A percentile compares a stretch with the other conserved stretches of the same genome.
These are phyloP conservation scores for Plasmopara muralis DNA, from an alignment of 352 stramenopile species.

Conservation along the genomic window DNA sequence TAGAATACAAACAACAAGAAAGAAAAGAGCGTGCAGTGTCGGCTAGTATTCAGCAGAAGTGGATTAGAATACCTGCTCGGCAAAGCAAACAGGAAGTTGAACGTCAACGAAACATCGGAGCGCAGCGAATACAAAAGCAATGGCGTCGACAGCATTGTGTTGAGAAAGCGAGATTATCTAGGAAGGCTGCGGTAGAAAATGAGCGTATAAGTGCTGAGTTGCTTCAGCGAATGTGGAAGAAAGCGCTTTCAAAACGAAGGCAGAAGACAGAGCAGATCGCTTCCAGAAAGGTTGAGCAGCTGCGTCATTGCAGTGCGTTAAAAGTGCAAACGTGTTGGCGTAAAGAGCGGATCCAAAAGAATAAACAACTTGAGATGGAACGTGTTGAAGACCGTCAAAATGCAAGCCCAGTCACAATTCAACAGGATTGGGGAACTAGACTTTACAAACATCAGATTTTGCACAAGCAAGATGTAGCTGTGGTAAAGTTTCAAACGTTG, in stretches of 20 bases:
- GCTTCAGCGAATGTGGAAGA: slow-evolving; percentile 8
- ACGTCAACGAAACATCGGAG: slow-evolving; percentile 6
- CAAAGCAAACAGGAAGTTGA: slow-evolving; percentile 7
- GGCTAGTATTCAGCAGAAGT: slow-evolving; percentile 10
- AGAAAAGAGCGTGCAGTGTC: slow-evolving; percentile 8
- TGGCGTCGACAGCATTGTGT: slow-evolving; percentile 2
- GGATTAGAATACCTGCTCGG: slow-evolving; percentile 4
- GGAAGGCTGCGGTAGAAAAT: background rate
- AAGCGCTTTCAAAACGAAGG: background rate
- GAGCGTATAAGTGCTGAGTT: slow-evolving; percentile 3
- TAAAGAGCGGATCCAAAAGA: slow-evolving; percentile 2
- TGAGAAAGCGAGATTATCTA: slow-evolving; percentile 1
- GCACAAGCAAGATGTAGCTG: slow-evolving; percentile 19
- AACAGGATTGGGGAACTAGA: slow-evolving; percentile 14
- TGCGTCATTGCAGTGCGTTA: slow-evolving; percentile 5
- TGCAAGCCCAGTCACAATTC: slow-evolving; percentile 18
- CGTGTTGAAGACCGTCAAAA: slow-evolving; percentile 8
- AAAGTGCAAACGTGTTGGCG: slow-evolving; percentile 18
- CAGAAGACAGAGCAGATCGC: background rate
- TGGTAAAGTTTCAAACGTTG: slow-evolving; percentile 19
- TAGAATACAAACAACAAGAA: slow-evolving; percentile 1
- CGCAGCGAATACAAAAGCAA: slow-evolving; percentile 3
- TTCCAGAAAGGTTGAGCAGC: slow-evolving; percentile 7
- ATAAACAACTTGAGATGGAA: slow-evolving; percentile 5
- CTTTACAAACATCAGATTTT: slow-evolving; percentile 14